Percentiles rank a stretch among this genome's conserved stretches.
These are phyloP conservation scores for Athelia psychrophila DNA, from an alignment of 1,284 basidiomycete genomes.

Conservation along the genomic window DNA sequence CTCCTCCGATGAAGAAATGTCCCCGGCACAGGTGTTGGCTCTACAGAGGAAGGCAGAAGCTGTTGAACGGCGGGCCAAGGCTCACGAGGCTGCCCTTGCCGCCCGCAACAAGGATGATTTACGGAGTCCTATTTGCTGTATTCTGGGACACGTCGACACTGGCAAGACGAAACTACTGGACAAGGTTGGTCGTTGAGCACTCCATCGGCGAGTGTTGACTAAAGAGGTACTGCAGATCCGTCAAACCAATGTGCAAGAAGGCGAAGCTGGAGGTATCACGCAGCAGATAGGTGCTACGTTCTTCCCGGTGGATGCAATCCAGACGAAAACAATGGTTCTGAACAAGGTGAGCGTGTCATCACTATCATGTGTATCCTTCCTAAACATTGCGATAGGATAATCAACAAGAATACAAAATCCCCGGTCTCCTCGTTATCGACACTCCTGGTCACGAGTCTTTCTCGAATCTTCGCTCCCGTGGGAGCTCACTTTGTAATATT, in stretches of 20 bases:
- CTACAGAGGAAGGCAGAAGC: conserved; percentile 85
- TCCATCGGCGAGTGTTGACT: background rate
- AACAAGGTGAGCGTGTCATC: conserved; percentile 60
- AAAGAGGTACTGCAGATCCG: conserved; percentile 67
- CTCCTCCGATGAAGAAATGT: conserved; percentile 62
- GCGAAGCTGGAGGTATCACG: conserved; percentile 99
- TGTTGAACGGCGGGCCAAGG: conserved; percentile 76
- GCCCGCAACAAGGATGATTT: conserved; percentile 88
- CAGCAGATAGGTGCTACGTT: conserved; percentile 99
- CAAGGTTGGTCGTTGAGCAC: conserved; percentile 56
- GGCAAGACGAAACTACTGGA: conserved; percentile 99
- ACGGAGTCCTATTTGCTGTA: conserved; percentile 98
- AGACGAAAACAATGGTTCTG: conserved; percentile 88
- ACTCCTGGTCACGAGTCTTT: conserved; percentile 99
- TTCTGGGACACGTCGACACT: conserved; percentile 99
- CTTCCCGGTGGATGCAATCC: conserved; percentile 97
- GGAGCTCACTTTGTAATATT: conserved; percentile 98
- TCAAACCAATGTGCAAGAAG: conserved; percentile 99
- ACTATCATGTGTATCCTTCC: conserved; percentile 6
- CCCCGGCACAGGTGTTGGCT: conserved; percentile 60
- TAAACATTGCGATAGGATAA: conserved; percentile 52
- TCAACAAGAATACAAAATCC: conserved; percentile 92
- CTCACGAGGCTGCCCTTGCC: conserved; percentile 85
- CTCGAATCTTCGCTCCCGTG: conserved; percentile 94
- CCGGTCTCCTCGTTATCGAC: conserved; percentile 96